Base-by-base conservation (phyloP, 176 grass and related monocot genomes). In the Paspalum notatum region DNA sequence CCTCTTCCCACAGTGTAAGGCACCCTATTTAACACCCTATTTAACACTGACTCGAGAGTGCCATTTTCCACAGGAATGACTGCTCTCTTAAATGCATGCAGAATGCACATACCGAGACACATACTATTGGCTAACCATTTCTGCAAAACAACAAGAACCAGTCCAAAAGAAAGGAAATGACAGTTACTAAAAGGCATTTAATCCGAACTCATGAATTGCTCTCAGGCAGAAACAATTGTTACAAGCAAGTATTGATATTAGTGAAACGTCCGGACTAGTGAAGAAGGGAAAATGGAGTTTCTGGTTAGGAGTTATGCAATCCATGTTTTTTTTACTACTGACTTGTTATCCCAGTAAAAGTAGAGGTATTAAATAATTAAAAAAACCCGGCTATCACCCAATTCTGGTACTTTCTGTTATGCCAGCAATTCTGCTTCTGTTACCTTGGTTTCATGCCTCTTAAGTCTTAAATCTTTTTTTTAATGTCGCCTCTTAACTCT, bases 101-200 rank as follows among this genome's bases (percentile, higher is more conserved):
- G 13, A 53, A 26, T 72, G 26, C 61, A 48, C 37, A 27, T 52
- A 41, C 32, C 3, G 32, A 32, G 2, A 32, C 32, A 32, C 41
- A 79, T 59, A 74, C 18, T 80, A 74, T 48, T 64, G 77, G 14
- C 40, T 48, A 69, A 52, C 49, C n/a, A 71, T 62, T 51, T 77
- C 87, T 89, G 83, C 58, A 66, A n/a, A 82, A 32, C 32, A 82
- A 77, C 40, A 63, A 26, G 57, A 55, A 75, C 18, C 18, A 32
- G 54, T 24, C 20, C 37, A 80, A 62, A 62, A 84, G 38, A 74
- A 75, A 68, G 12, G 13, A 80, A 80, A 68, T 1, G 18, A 53
- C 6, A 4, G 60, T 52, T 17, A 52, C 21, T 51, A 73, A 16
- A 48, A 32, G 9, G 2, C 21, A 53, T 21, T 24, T 17, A 44